These are phyloP conservation scores for Calonectria pseudoturangicola DNA, from an alignment of 2,329 filamentous ascomycete species.

Conservation along the genomic window DNA sequence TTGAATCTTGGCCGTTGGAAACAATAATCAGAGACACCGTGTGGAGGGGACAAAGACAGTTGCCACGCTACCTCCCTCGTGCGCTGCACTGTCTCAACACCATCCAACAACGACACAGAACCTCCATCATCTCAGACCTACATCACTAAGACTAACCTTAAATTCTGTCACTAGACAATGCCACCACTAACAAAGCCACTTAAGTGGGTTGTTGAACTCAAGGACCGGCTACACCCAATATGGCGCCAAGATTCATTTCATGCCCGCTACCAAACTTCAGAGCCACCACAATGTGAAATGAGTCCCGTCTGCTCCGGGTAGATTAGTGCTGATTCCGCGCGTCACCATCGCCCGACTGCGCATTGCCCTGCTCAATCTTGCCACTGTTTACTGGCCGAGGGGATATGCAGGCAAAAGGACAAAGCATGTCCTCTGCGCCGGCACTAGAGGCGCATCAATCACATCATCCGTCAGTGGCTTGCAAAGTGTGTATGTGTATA, in stretches of 20 bases:
- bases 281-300: constrained; percentile 9
- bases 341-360: not conserved
- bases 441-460: not conserved
- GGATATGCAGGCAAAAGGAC: not conserved
- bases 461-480: not conserved
- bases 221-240: not conserved
- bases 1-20: not conserved
- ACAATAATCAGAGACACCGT: constrained; percentile 7
- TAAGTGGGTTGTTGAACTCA: constrained; percentile 24
- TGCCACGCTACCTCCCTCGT: not conserved
- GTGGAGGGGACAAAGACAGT: not conserved
- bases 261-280: constrained; percentile 10
- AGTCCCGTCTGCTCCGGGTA: not conserved
- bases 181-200: constrained; percentile 22
- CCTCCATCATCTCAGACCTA: constrained; percentile 22
- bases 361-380: not conserved
- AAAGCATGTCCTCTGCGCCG: not conserved
- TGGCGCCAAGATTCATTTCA: constrained; percentile 7
- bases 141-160: constrained; percentile 27
- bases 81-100: constrained; percentile 15
- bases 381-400: not conserved
- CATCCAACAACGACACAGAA: not conserved
- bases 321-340: not conserved
- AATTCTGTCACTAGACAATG: constrained; percentile 18
- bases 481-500: not conserved